phyloP scores from a whole-genome alignment of 768 basidiomycete genomes.

The Serpula lacrymans region DNA sequence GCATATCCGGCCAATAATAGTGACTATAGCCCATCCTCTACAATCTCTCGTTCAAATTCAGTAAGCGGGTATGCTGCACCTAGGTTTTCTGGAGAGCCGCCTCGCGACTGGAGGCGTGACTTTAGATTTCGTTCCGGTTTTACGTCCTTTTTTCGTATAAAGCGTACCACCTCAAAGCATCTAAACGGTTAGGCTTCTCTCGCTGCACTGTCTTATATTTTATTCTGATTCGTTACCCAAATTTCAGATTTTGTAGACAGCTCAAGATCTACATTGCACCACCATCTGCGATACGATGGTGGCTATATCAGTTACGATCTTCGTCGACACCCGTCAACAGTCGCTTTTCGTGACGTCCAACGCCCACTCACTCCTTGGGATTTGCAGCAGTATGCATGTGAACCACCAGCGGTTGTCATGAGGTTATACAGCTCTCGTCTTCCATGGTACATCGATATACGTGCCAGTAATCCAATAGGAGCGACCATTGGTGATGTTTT shows the following conservation, averaged over 20 bases:
- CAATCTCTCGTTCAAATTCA: constrained; percentile 15
- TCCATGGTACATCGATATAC: constrained; percentile 69
- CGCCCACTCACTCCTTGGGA: constrained; percentile 45
- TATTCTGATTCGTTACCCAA: too few species aligned
- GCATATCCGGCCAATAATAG: background rate
- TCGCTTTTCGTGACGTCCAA: constrained; percentile 44
- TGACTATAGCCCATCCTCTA: constrained; percentile 12
- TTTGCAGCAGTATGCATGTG: constrained; percentile 51
- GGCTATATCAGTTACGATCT: constrained; percentile 45
- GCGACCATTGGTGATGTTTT: constrained; percentile 59
- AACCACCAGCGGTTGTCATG: constrained; percentile 47
- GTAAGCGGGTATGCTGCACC: constrained; percentile 10
- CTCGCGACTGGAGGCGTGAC: constrained; percentile 26
- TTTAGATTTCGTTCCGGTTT: constrained; percentile 30
- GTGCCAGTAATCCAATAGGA: constrained; percentile 43
- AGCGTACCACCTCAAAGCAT: constrained; percentile 10
- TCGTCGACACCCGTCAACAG: constrained; percentile 35
- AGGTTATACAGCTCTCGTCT: constrained; percentile 54
- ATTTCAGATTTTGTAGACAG: constrained; percentile 24
- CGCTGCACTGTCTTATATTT: background rate
- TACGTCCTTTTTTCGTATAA: constrained; percentile 25
- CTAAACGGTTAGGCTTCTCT: constrained; percentile 16
- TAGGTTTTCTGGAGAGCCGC: constrained; percentile 16
- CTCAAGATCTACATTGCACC: constrained; percentile 20
- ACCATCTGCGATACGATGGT: constrained; percentile 19